phyloP scores from a whole-genome alignment of 371 early-diverging fungal genomes.

The Mucor lusitanicus region DNA sequence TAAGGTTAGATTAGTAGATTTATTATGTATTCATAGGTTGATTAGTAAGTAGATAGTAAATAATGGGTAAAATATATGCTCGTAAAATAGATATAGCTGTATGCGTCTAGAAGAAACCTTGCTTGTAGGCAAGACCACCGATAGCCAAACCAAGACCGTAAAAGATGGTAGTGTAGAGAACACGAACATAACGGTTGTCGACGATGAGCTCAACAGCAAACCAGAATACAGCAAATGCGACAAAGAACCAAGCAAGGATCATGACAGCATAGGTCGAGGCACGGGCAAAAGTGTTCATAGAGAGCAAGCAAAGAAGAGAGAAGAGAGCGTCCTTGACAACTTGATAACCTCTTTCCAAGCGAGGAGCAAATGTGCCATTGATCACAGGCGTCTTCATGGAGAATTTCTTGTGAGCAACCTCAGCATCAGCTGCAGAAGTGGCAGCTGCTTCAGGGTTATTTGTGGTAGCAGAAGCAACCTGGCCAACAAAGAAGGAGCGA shows the following conservation, averaged over 20 bases:
- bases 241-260: slow-evolving; percentile 43
- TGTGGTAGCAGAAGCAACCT: neutral
- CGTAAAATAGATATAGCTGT: neutral
- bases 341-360: slow-evolving; percentile 19
- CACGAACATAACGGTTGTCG: slow-evolving; percentile 22
- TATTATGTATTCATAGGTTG: neutral
- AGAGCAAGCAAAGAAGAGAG: slow-evolving; percentile 30
- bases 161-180: slow-evolving; percentile 11
- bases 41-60: neutral
- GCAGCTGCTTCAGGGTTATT: neutral
- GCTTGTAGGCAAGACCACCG: slow-evolving; percentile 13
- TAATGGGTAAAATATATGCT: neutral
- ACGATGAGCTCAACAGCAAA: slow-evolving; percentile 12
- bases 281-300: slow-evolving; percentile 40
- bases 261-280: slow-evolving; percentile 36
- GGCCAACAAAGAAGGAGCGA: slow-evolving; percentile 26
- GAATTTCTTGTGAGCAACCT: slow-evolving; percentile 14
- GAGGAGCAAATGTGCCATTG: neutral
- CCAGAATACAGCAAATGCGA: slow-evolving; percentile 16
- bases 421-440: slow-evolving; percentile 1
- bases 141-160: slow-evolving; percentile 18
- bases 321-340: slow-evolving; percentile 20
- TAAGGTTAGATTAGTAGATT: neutral
- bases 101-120: slow-evolving; percentile 1
- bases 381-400: neutral